Evolutionary conservation across 805 yeast species (phyloP).

Genomic region (Kodamaea nitidulidarum): DNA sequence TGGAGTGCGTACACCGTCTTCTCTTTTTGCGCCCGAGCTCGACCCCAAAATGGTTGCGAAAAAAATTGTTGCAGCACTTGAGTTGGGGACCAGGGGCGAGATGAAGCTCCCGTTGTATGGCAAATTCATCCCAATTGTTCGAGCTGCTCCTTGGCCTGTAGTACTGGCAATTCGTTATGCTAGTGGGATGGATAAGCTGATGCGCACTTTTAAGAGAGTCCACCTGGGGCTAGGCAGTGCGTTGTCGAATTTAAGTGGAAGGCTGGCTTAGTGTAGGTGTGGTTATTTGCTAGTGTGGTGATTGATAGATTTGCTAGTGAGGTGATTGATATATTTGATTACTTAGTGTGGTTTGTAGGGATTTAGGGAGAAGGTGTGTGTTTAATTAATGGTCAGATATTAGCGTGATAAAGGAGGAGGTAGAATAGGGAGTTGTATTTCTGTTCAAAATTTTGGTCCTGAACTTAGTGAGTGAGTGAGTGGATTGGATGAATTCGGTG

Average conservation of each 20-base stretch:
- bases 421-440: no score
- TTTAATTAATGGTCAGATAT: no score
- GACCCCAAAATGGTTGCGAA: conserved; percentile 65
- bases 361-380: no score
- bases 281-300: no score
- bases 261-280: no score
- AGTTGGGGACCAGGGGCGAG: conserved; percentile 61
- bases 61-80: conserved; percentile 51
- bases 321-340: no score
- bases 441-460: no score
- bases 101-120: conserved; percentile 76
- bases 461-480: no score
- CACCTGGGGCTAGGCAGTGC: not conserved
- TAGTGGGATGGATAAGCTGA: conserved; percentile 65
- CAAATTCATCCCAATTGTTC: conserved; percentile 63
- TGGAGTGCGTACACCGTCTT: conserved; percentile 70
- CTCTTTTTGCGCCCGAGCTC: conserved; percentile 75
- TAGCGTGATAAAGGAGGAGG: no score
- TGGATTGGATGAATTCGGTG: no score
- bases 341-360: no score
- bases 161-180: conserved; percentile 49
- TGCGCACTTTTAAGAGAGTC: conserved; percentile 21
- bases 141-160: conserved; percentile 71
- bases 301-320: no score
- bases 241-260: not conserved